Evolutionary conservation across 1,284 basidiomycete species (phyloP), one percentile per base, ranked within the genome.

Genomic region (Tilletia walkeri): DNA sequence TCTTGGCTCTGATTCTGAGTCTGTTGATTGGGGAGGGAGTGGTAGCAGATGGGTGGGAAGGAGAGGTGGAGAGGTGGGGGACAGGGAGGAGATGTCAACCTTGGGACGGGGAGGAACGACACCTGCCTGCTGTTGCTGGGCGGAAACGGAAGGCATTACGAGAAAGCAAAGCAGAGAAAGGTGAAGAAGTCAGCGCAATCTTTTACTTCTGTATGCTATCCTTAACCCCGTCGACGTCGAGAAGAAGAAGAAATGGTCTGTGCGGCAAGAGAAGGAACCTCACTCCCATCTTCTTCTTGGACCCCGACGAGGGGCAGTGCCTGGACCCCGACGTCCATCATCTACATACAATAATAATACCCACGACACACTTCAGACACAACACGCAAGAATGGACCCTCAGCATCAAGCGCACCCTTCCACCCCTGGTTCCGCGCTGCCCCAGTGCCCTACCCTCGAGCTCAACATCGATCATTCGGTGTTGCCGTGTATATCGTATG

Each of bases 51-150:
- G 36, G n/a, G 30, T 39, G 59, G 59, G 59, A 12, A 41, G 38
- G 1, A 38, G 34, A 63, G 59, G 59, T 16, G 18, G 4, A 16
- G 59, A 3, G 36, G 36, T 16, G 12, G 59, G 38, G 36, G 59
- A 12, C 12, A 63, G 59, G 36, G 12, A n/a, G 16, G 18, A 18
- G 36, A 63, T 63, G 59, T 63, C 59, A 63, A 41, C 36, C 34
- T 63, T 63, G 30, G 59, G 59, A 7, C 59, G 34, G 18, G 59
- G 36, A 41, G 59, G 59, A 16, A 63, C 59, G 36, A 34, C n/a
- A 61, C 56, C 41, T 45, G 41, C 41, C 41, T 30, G 1, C 41
- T 45, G 41, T 14, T 45, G 41, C 6, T 9, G 41, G 14, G 41
- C 41, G 41, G 41, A 14, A 45, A 14, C 41, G 41, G 41, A 14